phyloP scores from a whole-genome alignment of 331 rosid genomes.

The Quercus lobata region DNA sequence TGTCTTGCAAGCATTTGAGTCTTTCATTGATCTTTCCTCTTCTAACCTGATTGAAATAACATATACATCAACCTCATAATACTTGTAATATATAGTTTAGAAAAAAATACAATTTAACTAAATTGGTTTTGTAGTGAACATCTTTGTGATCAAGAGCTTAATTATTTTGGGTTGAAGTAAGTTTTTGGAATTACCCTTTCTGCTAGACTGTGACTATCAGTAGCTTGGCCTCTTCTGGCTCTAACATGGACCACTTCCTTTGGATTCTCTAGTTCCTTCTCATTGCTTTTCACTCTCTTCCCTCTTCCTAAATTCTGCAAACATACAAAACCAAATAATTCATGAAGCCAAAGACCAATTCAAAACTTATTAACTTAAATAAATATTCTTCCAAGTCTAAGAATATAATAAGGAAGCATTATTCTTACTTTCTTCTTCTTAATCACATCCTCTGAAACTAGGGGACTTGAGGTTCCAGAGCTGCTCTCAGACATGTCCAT shows the following conservation, averaged over 20 bases:
- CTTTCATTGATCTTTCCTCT: constrained; percentile 93
- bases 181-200: constrained; percentile 61
- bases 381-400: not conserved
- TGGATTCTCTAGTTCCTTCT: constrained; percentile 51
- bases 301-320: constrained; percentile 62
- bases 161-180: no score
- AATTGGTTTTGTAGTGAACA: not conserved
- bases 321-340: not conserved
- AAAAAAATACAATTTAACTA: not conserved
- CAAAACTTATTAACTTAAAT: not conserved
- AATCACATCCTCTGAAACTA: constrained; percentile 49
- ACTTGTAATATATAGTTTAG: not conserved
- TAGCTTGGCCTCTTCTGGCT: constrained; percentile 99
- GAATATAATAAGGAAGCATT: not conserved
- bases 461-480: constrained; percentile 63
- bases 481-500: constrained; percentile 42
- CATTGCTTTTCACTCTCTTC: constrained; percentile 52
- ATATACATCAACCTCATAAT: not conserved
- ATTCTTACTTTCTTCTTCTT: constrained; percentile 34
- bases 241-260: constrained; percentile 94
- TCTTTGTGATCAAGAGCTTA: no score
- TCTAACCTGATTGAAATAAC: constrained; percentile 59
- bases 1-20: constrained; percentile 74
- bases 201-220: constrained; percentile 95
- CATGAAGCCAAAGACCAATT: not conserved